Percentiles rank a stretch among this genome's conserved stretches.
phyloP scores from a whole-genome alignment of 2,329 filamentous ascomycete species.

The Malbranchea zuffiana region DNA sequence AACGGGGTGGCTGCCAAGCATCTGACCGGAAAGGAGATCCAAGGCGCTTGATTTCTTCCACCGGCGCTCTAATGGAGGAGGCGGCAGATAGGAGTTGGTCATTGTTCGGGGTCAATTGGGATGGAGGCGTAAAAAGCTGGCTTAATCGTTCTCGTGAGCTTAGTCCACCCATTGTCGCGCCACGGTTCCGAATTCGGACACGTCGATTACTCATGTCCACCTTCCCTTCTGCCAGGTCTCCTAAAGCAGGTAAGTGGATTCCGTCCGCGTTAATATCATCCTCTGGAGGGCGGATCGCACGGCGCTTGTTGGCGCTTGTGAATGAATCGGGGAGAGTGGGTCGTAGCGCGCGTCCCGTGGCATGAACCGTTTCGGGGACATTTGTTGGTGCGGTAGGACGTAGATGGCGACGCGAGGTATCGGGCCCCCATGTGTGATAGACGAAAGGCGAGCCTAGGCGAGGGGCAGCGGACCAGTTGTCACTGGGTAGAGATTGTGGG shows the following conservation, averaged over 20 bases:
- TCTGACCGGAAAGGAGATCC: constrained; percentile 40
- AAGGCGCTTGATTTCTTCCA: constrained; percentile 35
- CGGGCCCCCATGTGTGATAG: constrained; percentile 41
- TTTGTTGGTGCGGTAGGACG: constrained; percentile 25
- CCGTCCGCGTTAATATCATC: constrained; percentile 39
- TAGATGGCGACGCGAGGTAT: constrained; percentile 24
- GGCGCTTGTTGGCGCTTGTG: constrained; percentile 46
- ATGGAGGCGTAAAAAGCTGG: constrained; percentile 44
- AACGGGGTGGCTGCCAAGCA: constrained; percentile 24
- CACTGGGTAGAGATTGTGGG: not conserved
- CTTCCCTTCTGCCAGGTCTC: constrained; percentile 25
- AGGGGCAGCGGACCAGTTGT: constrained; percentile 24
- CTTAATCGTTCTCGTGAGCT: constrained; percentile 40
- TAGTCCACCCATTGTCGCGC: constrained; percentile 47
- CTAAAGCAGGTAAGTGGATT: constrained; percentile 29
- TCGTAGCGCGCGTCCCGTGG: constrained; percentile 32
- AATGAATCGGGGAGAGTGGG: constrained; percentile 48
- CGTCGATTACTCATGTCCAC: constrained; percentile 44
- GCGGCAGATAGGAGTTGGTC: constrained; percentile 17
- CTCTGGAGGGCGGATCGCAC: constrained; percentile 45
- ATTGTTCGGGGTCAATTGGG: constrained; percentile 19
- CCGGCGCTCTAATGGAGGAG: constrained; percentile 7
- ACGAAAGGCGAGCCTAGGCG: constrained; percentile 41
- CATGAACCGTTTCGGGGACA: constrained; percentile 36
- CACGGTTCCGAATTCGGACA: constrained; percentile 50